Percentiles rank a stretch among this genome's conserved stretches.
Evolutionary conservation across 805 yeast genomes (phyloP).

Genomic region (Candida koratica): DNA sequence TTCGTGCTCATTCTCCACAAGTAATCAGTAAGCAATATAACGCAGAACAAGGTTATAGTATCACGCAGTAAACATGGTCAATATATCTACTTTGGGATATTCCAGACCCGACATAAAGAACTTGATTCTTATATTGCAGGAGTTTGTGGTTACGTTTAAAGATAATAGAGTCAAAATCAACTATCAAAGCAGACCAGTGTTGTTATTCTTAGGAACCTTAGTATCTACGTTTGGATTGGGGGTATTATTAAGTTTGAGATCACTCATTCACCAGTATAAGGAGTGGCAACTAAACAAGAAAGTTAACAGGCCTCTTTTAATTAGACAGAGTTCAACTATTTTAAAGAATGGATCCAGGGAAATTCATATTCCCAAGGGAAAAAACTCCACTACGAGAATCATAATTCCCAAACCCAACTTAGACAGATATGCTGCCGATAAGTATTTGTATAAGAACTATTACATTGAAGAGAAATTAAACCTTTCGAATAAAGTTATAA

Average conservation of each 20-base stretch:
- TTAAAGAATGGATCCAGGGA: conserved; percentile 44
- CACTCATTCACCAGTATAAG: conserved; percentile 26
- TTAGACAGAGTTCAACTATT: conserved; percentile 41
- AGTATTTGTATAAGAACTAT: conserved; percentile 48
- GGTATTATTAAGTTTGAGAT: conserved; percentile 28
- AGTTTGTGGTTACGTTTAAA: conserved; percentile 32
- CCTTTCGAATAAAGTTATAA: conserved; percentile 32
- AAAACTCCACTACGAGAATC: conserved; percentile 33
- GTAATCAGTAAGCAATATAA: conserved; percentile 1
- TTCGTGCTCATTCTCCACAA: conserved; percentile 6
- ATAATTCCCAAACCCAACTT: conserved; percentile 45
- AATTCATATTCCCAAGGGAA: conserved; percentile 46
- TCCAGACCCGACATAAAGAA: conserved; percentile 32
- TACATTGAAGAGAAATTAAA: conserved; percentile 29
- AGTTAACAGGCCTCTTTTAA: conserved; percentile 32
- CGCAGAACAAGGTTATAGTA: too few relatives aligned
- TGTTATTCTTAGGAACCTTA: conserved; percentile 38
- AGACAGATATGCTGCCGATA: conserved; percentile 54
- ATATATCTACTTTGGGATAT: conserved; percentile 32
- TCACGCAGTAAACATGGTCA: conserved; percentile 31
- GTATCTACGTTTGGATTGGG: conserved; percentile 41
- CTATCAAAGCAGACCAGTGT: conserved; percentile 41
- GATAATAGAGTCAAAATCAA: conserved; percentile 37
- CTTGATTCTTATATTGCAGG: conserved; percentile 30
- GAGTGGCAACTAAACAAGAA: conserved; percentile 26